These are phyloP conservation scores for Carex kokanica DNA, from an alignment of 176 grass and related monocot species.

Conservation along the genomic window DNA sequence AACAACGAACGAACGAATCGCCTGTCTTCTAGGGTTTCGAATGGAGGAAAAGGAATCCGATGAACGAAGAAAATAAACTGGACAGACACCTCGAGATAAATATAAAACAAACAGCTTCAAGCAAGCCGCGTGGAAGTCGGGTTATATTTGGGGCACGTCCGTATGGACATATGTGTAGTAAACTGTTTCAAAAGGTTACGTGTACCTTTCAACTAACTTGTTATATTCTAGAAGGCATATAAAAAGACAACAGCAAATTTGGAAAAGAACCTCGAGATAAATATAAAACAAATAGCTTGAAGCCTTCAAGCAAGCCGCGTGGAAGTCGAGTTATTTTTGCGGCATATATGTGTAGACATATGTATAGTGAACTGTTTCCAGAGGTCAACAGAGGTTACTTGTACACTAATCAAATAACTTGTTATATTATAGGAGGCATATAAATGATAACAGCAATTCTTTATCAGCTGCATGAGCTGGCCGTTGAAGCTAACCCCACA, in stretches of 20 bases:
- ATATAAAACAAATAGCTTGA: no score
- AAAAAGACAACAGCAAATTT: background rate
- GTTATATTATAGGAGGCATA: no score
- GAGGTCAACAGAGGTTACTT: no score
- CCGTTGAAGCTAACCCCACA: background rate
- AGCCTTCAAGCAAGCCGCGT: no score
- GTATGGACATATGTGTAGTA: background rate
- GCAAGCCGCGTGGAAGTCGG: slow-evolving; percentile 13
- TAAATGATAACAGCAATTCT: no score
- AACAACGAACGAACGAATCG: background rate
- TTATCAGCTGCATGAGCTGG: background rate
- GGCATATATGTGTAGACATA: no score
- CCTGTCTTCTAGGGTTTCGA: slow-evolving; percentile 3
- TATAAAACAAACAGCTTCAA: slow-evolving; percentile 7
- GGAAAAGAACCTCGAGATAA: no score
- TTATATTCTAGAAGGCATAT: background rate
- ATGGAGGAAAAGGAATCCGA: slow-evolving; percentile 32
- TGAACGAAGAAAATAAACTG: slow-evolving; percentile 12
- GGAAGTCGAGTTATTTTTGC: no score
- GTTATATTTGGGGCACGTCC: background rate
- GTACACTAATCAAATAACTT: no score
- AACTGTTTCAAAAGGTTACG: background rate
- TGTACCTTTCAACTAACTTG: background rate
- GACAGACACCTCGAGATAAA: slow-evolving; percentile 23
- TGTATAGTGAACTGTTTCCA: no score